Conservation (phyloP, 2,329 filamentous ascomycete genomes). For the Xylaria sp. region DNA sequence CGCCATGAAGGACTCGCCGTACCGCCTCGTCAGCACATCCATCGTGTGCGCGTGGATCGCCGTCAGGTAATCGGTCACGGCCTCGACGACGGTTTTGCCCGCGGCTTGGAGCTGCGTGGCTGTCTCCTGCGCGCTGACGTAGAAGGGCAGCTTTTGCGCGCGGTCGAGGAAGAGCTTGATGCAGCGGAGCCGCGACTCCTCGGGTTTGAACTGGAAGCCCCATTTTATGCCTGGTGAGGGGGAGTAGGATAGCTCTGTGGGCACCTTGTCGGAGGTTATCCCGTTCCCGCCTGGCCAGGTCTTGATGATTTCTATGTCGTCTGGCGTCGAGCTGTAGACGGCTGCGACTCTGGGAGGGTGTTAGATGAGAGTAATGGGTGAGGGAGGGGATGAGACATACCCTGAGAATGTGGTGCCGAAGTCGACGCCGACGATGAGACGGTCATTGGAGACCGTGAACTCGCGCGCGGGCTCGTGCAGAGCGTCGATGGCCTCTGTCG, state of each 20-base stretch:
- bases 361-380: constrained; percentile 12
- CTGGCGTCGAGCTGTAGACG: constrained; percentile 68
- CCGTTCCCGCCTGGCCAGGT: constrained; percentile 79
- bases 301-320: constrained; percentile 80
- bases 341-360: constrained; percentile 53
- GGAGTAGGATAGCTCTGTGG: constrained; percentile 68
- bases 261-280: constrained; percentile 84
- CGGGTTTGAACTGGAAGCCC: constrained; percentile 78
- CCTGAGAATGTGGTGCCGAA: constrained; percentile 83
- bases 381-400: constrained; percentile 41
- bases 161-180: constrained; percentile 82
- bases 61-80: constrained; percentile 72
- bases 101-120: constrained; percentile 68
- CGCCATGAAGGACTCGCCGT: constrained; percentile 73
- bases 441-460: constrained; percentile 50
- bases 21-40: constrained; percentile 67
- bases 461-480: constrained; percentile 52
- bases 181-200: constrained; percentile 69
- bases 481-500: constrained; percentile 58
- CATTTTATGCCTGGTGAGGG: constrained; percentile 54
- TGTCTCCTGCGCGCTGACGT: constrained; percentile 72
- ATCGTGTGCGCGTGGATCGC: constrained; percentile 73
- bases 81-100: constrained; percentile 72
- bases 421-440: constrained; percentile 71
- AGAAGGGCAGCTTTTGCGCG: constrained; percentile 74